Percentiles rank a stretch among this genome's conserved stretches.
Conservation (phyloP, 2,329 filamentous ascomycete species). For the Parasarocladium wereldwijsianum region DNA sequence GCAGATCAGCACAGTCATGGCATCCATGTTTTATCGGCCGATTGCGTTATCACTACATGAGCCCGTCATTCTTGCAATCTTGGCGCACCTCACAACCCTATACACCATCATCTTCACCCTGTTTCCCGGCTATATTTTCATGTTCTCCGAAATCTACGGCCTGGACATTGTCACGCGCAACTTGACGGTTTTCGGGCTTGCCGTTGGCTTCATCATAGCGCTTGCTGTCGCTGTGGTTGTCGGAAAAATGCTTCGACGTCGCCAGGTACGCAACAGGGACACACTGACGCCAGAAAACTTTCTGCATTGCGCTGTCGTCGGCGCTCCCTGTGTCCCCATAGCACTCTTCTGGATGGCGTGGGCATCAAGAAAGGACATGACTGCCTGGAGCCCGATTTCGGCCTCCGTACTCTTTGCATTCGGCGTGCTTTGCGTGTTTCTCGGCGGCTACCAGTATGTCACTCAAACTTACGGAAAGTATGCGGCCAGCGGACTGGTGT, state of each 20-base stretch:
- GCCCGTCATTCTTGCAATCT: slow-evolving; percentile 1
- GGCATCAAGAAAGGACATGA: slow-evolving; percentile 1
- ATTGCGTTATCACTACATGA: background rate
- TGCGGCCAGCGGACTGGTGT: slow-evolving; percentile 3
- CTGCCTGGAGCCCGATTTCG: background rate
- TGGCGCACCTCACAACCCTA: background rate
- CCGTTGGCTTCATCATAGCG: background rate
- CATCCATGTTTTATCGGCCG: background rate
- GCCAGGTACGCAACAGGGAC: background rate
- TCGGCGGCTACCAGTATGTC: slow-evolving; percentile 3
- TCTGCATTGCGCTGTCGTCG: background rate
- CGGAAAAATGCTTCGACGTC: background rate
- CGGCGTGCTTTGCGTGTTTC: slow-evolving; percentile 2
- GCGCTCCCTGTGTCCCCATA: background rate
- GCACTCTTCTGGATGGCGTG: slow-evolving; percentile 3
- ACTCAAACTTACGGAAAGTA: background rate
- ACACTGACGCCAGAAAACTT: background rate
- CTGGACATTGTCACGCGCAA: background rate
- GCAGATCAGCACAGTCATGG: background rate
- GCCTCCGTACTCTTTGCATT: slow-evolving; percentile 2
- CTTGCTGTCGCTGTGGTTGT: background rate
- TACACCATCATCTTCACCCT: slow-evolving; percentile 4
- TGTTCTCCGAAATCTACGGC: slow-evolving; percentile 1
- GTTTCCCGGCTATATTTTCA: slow-evolving; percentile 1
- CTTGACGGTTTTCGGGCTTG: slow-evolving; percentile 1